These are phyloP conservation scores for Epichloe glyceriae DNA, from an alignment of 2,329 filamentous ascomycete genomes.

Conservation along the genomic window DNA sequence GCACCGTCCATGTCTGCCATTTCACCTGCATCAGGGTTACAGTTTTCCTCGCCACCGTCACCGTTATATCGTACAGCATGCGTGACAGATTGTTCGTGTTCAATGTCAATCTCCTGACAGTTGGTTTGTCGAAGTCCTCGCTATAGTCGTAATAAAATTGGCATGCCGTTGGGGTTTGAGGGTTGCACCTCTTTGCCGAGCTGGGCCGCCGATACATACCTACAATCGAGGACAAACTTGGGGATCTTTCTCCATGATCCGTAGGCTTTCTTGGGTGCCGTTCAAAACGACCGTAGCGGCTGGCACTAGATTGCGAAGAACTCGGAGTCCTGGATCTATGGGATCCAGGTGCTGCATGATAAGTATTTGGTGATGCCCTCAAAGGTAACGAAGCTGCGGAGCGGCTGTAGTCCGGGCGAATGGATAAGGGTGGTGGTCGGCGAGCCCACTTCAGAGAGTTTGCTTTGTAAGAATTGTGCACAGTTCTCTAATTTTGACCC, in stretches of 20 bases:
- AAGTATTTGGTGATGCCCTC: slow-evolving; percentile 15
- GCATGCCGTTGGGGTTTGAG: slow-evolving; percentile 17
- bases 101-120: slow-evolving; percentile 8
- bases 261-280: slow-evolving; percentile 23
- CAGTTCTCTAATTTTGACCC: slow-evolving; percentile 26
- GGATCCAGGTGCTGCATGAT: slow-evolving; percentile 10
- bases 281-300: slow-evolving; percentile 15
- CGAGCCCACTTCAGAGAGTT: slow-evolving; percentile 22
- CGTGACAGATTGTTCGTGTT: slow-evolving; percentile 9
- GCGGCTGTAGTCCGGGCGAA: slow-evolving; percentile 27
- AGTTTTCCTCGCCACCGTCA: not conserved
- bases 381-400: slow-evolving; percentile 28
- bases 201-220: slow-evolving; percentile 30
- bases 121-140: slow-evolving; percentile 32
- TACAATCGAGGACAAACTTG: slow-evolving; percentile 36
- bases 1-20: not conserved
- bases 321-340: slow-evolving; percentile 23
- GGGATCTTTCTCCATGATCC: slow-evolving; percentile 27
- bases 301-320: slow-evolving; percentile 16
- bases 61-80: not conserved
- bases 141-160: slow-evolving; percentile 41
- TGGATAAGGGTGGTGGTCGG: slow-evolving; percentile 24
- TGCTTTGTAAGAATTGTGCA: slow-evolving; percentile 29
- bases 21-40: not conserved
- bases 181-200: slow-evolving; percentile 14